These are phyloP conservation scores for Plasmodium reichenowi DNA, from an alignment of 169 alveolate genomes.

Conservation along the genomic window DNA sequence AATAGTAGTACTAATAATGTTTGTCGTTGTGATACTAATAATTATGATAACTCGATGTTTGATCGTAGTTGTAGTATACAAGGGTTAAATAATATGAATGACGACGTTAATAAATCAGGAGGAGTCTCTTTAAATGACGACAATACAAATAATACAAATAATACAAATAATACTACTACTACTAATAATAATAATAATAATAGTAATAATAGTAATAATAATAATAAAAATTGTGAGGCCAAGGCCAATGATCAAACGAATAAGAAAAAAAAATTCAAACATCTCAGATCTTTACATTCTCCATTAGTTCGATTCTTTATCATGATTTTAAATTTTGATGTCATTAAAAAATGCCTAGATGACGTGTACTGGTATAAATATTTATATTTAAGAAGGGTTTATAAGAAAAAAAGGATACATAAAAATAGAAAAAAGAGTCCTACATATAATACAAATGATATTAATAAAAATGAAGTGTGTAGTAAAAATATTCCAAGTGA, in stretches of 20 bases:
- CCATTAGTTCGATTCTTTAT: conserved; percentile 67
- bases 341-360: conserved; percentile 46
- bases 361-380: conserved; percentile 65
- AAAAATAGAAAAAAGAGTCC: background rate
- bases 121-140: background rate
- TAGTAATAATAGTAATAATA: background rate
- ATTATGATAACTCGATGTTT: too few species aligned
- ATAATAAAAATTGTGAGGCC: background rate
- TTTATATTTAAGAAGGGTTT: conserved; percentile 13
- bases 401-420: background rate
- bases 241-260: background rate
- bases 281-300: conserved; percentile 57
- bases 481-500: background rate
- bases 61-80: too few species aligned
- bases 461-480: background rate
- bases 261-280: conserved; percentile 4
- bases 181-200: background rate
- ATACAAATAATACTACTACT: background rate
- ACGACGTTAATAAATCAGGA: background rate
- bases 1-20: too few species aligned
- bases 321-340: conserved; percentile 64
- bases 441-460: background rate
- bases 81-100: too few species aligned
- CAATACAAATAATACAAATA: background rate
- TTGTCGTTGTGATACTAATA: too few species aligned